phyloP scores from a whole-genome alignment of 495 filamentous ascomycete species.

The Corynascus novoguineensis region DNA sequence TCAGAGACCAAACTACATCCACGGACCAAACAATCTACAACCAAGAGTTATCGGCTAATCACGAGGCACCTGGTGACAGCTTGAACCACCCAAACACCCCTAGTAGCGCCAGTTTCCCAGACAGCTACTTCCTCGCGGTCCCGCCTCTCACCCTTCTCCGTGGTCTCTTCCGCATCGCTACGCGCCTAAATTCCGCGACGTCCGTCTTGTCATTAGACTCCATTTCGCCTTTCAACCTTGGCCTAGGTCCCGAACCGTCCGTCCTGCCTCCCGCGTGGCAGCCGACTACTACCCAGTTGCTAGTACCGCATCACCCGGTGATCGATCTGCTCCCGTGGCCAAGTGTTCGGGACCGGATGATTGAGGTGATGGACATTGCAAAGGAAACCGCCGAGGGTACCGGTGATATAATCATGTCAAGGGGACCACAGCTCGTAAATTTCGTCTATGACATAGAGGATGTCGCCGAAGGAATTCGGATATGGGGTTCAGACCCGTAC shows the following conservation, averaged over 20 bases:
- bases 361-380: conserved; percentile 39
- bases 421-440: conserved; percentile 25
- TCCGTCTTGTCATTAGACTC: conserved; percentile 20
- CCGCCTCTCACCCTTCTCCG: conserved; percentile 25
- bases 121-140: conserved; percentile 31
- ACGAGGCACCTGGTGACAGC: too few relatives aligned
- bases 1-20: too few relatives aligned
- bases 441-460: conserved; percentile 49
- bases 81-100: background rate
- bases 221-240: conserved; percentile 18
- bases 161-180: conserved; percentile 23
- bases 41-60: too few relatives aligned
- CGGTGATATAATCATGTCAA: too few relatives aligned
- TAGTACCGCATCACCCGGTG: conserved; percentile 45
- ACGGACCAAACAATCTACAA: too few relatives aligned
- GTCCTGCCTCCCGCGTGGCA: conserved; percentile 23
- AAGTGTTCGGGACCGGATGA: conserved; percentile 39
- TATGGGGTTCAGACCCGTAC: conserved; percentile 34
- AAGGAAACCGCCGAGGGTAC: conserved; percentile 22
- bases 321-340: conserved; percentile 50
- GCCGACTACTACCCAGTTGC: conserved; percentile 25
- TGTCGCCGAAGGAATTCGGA: conserved; percentile 37
- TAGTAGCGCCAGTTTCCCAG: background rate
- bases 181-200: conserved; percentile 18
- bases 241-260: conserved; percentile 10